These are phyloP conservation scores for Paxillus ammoniavirescens DNA, from an alignment of 768 basidiomycete genomes.

Conservation along the genomic window DNA sequence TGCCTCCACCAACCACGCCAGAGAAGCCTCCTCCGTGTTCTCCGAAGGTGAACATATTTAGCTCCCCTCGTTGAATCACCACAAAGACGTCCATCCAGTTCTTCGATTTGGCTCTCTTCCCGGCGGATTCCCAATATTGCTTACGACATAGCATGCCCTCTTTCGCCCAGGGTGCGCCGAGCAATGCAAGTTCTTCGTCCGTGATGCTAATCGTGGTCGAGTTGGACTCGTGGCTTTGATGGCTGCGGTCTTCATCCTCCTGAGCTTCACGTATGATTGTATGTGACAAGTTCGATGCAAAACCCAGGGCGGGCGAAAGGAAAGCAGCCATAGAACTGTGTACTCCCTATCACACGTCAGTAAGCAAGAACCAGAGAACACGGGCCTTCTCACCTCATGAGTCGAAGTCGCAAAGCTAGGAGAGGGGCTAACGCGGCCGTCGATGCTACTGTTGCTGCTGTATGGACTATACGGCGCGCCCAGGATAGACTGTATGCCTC, in stretches of 20 bases:
- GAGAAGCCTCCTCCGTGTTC: conserved; percentile 60
- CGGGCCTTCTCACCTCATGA: conserved; percentile 57
- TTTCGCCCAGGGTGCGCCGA: conserved; percentile 98
- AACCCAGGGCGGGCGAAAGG: conserved; percentile 86
- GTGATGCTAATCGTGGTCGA: conserved; percentile 83
- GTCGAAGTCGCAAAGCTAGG: conserved; percentile 91
- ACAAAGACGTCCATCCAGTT: conserved; percentile 94
- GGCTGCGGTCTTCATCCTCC: conserved; percentile 78
- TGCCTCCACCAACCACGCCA: conserved; percentile 87
- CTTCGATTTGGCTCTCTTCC: conserved; percentile 85
- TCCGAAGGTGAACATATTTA: conserved; percentile 96
- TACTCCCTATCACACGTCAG: conserved; percentile 42
- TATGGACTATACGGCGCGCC: conserved; percentile 74
- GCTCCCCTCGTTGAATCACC: conserved; percentile 91
- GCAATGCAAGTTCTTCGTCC: conserved; percentile 92
- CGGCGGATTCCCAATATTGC: conserved; percentile 86
- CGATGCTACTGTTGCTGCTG: conserved; percentile 78
- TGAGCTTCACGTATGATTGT: conserved; percentile 95
- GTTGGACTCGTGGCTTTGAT: conserved; percentile 58
- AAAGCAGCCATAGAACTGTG: conserved; percentile 68
- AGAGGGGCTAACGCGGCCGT: conserved; percentile 91
- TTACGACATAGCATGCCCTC: conserved; percentile 96
- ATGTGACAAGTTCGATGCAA: conserved; percentile 93
- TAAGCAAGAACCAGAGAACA: not conserved
- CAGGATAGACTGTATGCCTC: conserved; percentile 82